Conservation (phyloP, 768 basidiomycete species). For the Podaxis carcinomalis region DNA sequence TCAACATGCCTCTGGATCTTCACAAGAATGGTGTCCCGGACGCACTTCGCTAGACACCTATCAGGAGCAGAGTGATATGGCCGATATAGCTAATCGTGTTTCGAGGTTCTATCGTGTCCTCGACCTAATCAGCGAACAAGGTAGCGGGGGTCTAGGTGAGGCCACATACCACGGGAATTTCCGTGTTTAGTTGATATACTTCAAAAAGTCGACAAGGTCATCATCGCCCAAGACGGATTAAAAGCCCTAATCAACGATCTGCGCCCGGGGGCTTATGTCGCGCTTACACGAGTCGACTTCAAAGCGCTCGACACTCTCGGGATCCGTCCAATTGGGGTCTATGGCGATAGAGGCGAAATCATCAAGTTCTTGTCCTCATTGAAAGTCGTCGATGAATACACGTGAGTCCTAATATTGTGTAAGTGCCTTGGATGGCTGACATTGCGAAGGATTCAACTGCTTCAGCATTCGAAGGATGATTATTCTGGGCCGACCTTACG, state of each 20-base stretch:
- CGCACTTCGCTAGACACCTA: background rate
- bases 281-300: slow-evolving; percentile 56
- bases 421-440: background rate
- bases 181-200: background rate
- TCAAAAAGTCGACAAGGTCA: slow-evolving; percentile 56
- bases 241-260: slow-evolving; percentile 43
- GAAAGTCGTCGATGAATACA: slow-evolving; percentile 29
- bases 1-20: background rate
- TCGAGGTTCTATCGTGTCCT: slow-evolving; percentile 12
- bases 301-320: slow-evolving; percentile 38
- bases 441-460: slow-evolving; percentile 10
- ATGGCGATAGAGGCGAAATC: slow-evolving; percentile 51
- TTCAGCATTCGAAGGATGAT: slow-evolving; percentile 5
- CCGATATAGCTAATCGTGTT: background rate
- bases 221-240: slow-evolving; percentile 51
- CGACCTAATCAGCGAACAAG: slow-evolving; percentile 18
- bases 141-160: slow-evolving; percentile 39
- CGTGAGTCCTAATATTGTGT: slow-evolving; percentile 27
- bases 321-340: slow-evolving; percentile 51
- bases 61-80: background rate
- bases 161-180: background rate
- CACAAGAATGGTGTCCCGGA: background rate
- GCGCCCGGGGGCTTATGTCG: slow-evolving; percentile 46
- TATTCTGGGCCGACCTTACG: slow-evolving; percentile 23
- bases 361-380: slow-evolving; percentile 37